These are phyloP conservation scores for Guadua angustifolia DNA, from an alignment of 176 grass and related monocot species.

Conservation along the genomic window DNA sequence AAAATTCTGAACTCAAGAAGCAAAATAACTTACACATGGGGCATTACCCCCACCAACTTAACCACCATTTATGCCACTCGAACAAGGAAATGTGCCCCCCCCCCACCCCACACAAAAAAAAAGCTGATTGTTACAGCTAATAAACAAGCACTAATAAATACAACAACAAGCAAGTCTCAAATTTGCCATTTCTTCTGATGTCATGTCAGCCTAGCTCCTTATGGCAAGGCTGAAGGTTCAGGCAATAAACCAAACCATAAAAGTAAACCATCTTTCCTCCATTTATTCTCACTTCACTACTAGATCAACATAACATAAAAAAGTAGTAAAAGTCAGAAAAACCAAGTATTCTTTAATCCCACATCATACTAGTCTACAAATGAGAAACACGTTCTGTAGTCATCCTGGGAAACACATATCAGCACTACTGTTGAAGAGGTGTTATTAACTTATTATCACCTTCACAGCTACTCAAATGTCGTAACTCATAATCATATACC, in stretches of 20 bases:
- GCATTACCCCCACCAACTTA: neutral
- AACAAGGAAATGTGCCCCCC: neutral
- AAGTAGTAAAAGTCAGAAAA: conserved; percentile 9
- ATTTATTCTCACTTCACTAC: neutral
- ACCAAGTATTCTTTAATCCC: neutral
- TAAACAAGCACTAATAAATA: neutral
- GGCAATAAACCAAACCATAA: neutral
- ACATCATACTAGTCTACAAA: conserved; percentile 5
- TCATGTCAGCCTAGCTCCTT: neutral
- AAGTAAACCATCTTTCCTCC: neutral
- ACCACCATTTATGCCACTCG: neutral
- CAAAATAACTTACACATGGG: conserved; percentile 1
- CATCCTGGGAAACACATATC: conserved; percentile 14
- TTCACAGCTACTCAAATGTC: neutral
- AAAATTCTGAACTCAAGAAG: conserved; percentile 9
- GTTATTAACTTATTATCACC: neutral
- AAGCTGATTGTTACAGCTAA: neutral
- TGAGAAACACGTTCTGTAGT: conserved; percentile 17
- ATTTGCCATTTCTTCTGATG: neutral
- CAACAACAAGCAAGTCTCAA: conserved; percentile 11
- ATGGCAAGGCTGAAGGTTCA: conserved; percentile 1
- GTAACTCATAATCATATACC: neutral
- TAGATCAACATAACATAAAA: neutral
- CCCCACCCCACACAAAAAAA: too few species aligned
- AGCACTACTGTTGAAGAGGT: neutral